phyloP scores from a whole-genome alignment of 1,139 yeast genomes.

The Sugiyamaella novakii region DNA sequence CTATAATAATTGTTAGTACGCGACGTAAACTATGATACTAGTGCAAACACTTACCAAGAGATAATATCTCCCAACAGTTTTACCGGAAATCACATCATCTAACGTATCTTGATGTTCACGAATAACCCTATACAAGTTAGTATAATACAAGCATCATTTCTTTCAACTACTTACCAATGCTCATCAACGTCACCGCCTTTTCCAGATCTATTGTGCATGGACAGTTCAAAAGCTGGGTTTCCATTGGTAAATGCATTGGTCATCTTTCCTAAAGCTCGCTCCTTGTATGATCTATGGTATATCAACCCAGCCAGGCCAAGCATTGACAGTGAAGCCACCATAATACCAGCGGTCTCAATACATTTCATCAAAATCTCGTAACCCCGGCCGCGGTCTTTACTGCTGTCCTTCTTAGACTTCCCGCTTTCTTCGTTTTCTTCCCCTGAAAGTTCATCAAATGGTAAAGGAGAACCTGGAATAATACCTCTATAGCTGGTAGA shows the following conservation, averaged over 20 bases:
- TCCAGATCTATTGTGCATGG: constrained; percentile 51
- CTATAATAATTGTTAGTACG: neutral
- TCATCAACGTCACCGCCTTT: constrained; percentile 32
- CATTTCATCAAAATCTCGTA: constrained; percentile 51
- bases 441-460: constrained; percentile 15
- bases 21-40: neutral
- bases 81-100: constrained; percentile 68
- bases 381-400: constrained; percentile 6
- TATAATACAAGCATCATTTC: neutral
- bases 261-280: constrained; percentile 66
- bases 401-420: neutral
- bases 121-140: constrained; percentile 47
- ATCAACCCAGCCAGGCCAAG: constrained; percentile 71
- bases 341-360: constrained; percentile 72
- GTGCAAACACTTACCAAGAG: constrained; percentile 42
- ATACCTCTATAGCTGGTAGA: constrained; percentile 3
- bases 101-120: constrained; percentile 68
- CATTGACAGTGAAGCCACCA: constrained; percentile 70
- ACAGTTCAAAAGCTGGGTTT: constrained; percentile 64
- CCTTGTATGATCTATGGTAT: constrained; percentile 65
- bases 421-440: constrained; percentile 3
- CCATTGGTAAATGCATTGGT: constrained; percentile 66
- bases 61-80: constrained; percentile 66
- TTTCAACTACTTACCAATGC: constrained; percentile 32
- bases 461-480: constrained; percentile 14